phyloP scores from a whole-genome alignment of 2,329 filamentous ascomycete species.

The Aureobasidium musti region DNA sequence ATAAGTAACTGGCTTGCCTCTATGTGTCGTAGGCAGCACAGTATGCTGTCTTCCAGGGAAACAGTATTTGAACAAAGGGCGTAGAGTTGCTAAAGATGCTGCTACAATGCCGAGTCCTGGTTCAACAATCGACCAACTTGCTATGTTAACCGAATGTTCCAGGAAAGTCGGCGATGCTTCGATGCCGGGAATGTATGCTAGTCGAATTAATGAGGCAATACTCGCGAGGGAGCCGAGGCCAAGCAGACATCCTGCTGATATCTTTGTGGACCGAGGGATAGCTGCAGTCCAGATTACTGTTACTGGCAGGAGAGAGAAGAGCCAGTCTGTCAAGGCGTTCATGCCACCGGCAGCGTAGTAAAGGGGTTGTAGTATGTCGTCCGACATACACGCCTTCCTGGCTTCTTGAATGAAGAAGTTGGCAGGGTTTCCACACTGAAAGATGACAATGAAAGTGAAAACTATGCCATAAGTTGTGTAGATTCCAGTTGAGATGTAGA shows the following conservation, averaged over 20 bases:
- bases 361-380: conserved; percentile 33
- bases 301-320: conserved; percentile 44
- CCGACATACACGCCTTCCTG: conserved; percentile 32
- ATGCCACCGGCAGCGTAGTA: conserved; percentile 38
- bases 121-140: conserved; percentile 40
- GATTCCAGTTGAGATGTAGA: conserved; percentile 34
- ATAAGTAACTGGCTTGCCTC: conserved; percentile 6
- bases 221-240: conserved; percentile 42
- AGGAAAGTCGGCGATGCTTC: conserved; percentile 34
- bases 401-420: conserved; percentile 34
- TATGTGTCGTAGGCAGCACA: conserved; percentile 1
- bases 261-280: conserved; percentile 45
- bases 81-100: conserved; percentile 39
- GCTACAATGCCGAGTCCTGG: conserved; percentile 42
- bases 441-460: conserved; percentile 52
- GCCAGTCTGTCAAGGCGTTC: conserved; percentile 44
- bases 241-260: conserved; percentile 47
- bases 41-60: conserved; percentile 8
- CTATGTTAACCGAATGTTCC: conserved; percentile 35
- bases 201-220: conserved; percentile 35
- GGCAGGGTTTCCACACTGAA: conserved; percentile 40
- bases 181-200: conserved; percentile 35
- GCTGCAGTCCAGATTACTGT: conserved; percentile 23
- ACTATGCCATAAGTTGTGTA: conserved; percentile 52
- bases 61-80: conserved; percentile 36